Percentiles rank a stretch among this genome's conserved stretches.
Conservation (phyloP, 805 yeast genomes). For the Metschnikowia proteae region DNA sequence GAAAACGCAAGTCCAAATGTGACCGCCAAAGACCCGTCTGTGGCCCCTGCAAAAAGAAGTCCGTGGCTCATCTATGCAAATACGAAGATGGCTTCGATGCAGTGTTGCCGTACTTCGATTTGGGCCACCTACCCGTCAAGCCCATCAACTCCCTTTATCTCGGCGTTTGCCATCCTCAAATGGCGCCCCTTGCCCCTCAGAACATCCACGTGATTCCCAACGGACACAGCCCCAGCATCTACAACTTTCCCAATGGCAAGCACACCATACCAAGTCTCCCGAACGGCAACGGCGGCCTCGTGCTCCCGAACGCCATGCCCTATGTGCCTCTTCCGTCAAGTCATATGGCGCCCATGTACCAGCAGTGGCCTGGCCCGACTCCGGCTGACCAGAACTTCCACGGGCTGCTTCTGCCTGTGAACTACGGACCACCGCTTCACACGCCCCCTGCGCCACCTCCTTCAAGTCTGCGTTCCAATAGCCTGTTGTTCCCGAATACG, state of each 20-base stretch:
- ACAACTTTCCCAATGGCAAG: not conserved
- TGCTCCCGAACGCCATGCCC: not conserved
- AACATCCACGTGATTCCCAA: not conserved
- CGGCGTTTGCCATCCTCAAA: constrained; percentile 4
- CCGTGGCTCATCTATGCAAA: constrained; percentile 40
- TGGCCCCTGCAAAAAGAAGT: constrained; percentile 40
- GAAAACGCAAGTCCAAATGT: constrained; percentile 41
- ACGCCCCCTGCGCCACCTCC: not conserved
- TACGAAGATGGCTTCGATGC: constrained; percentile 26
- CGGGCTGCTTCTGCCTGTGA: not conserved
- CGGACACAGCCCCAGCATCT: not conserved
- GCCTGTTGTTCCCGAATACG: not conserved
- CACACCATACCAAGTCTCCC: not conserved
- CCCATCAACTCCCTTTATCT: constrained; percentile 12
- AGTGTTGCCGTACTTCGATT: not conserved
- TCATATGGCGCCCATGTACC: constrained; percentile 2
- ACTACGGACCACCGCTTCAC: not conserved
- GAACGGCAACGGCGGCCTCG: not conserved
- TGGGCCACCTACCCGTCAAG: not conserved
- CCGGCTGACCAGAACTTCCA: not conserved
- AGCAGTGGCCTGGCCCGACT: constrained; percentile 2
- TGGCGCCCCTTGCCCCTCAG: constrained; percentile 5
- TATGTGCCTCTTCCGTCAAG: not conserved
- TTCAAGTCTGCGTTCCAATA: not conserved
- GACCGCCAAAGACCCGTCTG: constrained; percentile 42